Conservation (phyloP, 352 stramenopile species). For the Globisporangium barbulae region DNA sequence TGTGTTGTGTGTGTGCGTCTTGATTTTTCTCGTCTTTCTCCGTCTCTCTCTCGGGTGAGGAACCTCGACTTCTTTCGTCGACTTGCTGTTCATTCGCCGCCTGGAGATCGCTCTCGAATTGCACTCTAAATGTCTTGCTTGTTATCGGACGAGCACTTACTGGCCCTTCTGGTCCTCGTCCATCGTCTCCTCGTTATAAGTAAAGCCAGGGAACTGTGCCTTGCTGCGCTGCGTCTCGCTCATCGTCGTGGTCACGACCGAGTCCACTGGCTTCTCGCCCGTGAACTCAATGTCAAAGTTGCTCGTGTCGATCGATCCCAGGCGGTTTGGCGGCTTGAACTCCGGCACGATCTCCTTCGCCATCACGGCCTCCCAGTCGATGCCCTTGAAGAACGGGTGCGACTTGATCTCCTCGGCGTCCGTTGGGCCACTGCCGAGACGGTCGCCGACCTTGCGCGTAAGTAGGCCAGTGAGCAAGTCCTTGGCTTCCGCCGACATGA, state of each 20-base stretch:
- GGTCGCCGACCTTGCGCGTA: constrained; percentile 83
- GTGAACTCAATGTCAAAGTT: constrained; percentile 96
- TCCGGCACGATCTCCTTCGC: constrained; percentile 87
- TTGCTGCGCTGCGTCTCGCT: constrained; percentile 90
- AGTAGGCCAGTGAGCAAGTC: constrained; percentile 82
- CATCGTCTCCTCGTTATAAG: constrained; percentile 88
- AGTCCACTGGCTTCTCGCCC: constrained; percentile 87
- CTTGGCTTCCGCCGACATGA: constrained; percentile 89
- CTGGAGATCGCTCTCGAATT: constrained; percentile 1
- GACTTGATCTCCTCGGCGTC: constrained; percentile 92
- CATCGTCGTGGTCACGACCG: constrained; percentile 89
- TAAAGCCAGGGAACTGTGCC: constrained; percentile 88
- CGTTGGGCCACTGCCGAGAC: constrained; percentile 80
- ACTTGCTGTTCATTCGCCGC: background rate
- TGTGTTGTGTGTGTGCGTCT: constrained; percentile 1
- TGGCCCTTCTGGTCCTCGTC: constrained; percentile 84
- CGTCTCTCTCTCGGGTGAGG: constrained; percentile 1
- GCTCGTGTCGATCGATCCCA: constrained; percentile 90
- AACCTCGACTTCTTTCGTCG: constrained; percentile 6
- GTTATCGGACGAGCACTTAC: constrained; percentile 31
- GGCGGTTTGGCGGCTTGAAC: constrained; percentile 89
- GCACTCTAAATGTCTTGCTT: constrained; percentile 11
- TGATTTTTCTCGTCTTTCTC: constrained; percentile 3
- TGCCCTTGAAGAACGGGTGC: constrained; percentile 91
- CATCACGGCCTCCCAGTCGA: constrained; percentile 91